phyloP scores from a whole-genome alignment of 1,284 basidiomycete genomes.

The Ustilago loliicola region DNA sequence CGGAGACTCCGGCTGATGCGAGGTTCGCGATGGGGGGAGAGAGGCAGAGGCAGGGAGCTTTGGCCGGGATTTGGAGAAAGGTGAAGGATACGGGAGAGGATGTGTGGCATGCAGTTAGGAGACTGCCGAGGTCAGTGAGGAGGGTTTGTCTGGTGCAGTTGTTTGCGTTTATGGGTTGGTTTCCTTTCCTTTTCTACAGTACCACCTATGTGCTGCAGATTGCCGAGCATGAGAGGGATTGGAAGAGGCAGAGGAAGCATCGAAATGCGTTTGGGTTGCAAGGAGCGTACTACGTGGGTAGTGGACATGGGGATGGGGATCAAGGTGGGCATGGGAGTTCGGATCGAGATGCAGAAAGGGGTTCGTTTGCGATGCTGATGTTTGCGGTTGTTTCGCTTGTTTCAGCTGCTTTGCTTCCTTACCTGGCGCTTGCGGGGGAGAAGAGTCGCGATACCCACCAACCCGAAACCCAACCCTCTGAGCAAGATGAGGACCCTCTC shows the following conservation, averaged over 20 bases:
- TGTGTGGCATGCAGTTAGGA: constrained; percentile 55
- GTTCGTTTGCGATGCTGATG: constrained; percentile 65
- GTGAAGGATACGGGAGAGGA: constrained; percentile 27
- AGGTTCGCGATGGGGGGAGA: background rate
- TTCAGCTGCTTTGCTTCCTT: constrained; percentile 56
- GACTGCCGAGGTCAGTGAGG: constrained; percentile 68
- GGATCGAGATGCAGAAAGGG: constrained; percentile 57
- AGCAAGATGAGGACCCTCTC: background rate
- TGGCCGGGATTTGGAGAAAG: constrained; percentile 4
- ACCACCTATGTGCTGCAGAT: constrained; percentile 92
- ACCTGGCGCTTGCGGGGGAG: constrained; percentile 55
- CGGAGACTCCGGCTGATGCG: constrained; percentile 64
- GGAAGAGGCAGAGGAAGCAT: constrained; percentile 70
- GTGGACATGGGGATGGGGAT: background rate
- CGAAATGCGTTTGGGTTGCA: constrained; percentile 1
- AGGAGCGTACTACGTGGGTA: background rate
- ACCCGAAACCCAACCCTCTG: background rate
- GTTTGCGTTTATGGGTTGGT: constrained; percentile 90
- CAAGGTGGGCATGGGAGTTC: constrained; percentile 3
- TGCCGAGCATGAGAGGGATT: constrained; percentile 80
- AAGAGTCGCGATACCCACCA: constrained; percentile 1
- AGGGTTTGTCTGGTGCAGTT: constrained; percentile 82
- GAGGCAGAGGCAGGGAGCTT: background rate
- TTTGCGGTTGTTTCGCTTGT: constrained; percentile 62
- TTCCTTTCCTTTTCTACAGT: constrained; percentile 71